A percentile compares a stretch with the other conserved stretches of the same genome.
phyloP scores from a whole-genome alignment of 495 filamentous ascomycete species.

The Trichoderma asperelloides region DNA sequence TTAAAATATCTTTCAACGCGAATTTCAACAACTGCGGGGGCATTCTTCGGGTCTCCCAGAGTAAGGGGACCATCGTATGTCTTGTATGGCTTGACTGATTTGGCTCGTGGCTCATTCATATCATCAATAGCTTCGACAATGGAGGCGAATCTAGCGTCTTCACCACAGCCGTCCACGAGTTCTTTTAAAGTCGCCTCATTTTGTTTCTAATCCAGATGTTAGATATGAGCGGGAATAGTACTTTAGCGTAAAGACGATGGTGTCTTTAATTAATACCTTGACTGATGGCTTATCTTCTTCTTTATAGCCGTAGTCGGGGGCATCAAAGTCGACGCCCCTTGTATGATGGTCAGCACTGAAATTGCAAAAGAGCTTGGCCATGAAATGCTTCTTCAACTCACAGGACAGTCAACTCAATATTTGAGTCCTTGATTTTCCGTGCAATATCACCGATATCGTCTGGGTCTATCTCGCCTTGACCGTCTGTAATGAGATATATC shows the following conservation, averaged over 20 bases:
- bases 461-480: constrained; percentile 56
- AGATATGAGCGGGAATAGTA: background rate
- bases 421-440: constrained; percentile 58
- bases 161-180: constrained; percentile 51
- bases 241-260: background rate
- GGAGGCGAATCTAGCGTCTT: constrained; percentile 63
- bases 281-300: constrained; percentile 73
- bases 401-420: constrained; percentile 74
- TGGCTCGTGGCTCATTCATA: constrained; percentile 60
- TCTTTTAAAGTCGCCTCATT: constrained; percentile 62
- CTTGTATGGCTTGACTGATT: constrained; percentile 58
- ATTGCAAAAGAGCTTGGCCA: background rate
- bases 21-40: constrained; percentile 71
- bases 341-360: constrained; percentile 5
- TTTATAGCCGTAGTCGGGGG: constrained; percentile 80
- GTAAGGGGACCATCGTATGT: constrained; percentile 73
- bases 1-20: constrained; percentile 84
- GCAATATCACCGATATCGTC: constrained; percentile 58
- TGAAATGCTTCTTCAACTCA: constrained; percentile 39
- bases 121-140: constrained; percentile 76
- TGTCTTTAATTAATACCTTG: constrained; percentile 46
- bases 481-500: constrained; percentile 82
- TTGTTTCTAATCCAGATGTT: constrained; percentile 12
- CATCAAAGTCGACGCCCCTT: constrained; percentile 92
- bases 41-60: constrained; percentile 66